These are phyloP conservation scores for Podila horticola DNA, from an alignment of 192 early-diverging fungal genomes.

Conservation along the genomic window DNA sequence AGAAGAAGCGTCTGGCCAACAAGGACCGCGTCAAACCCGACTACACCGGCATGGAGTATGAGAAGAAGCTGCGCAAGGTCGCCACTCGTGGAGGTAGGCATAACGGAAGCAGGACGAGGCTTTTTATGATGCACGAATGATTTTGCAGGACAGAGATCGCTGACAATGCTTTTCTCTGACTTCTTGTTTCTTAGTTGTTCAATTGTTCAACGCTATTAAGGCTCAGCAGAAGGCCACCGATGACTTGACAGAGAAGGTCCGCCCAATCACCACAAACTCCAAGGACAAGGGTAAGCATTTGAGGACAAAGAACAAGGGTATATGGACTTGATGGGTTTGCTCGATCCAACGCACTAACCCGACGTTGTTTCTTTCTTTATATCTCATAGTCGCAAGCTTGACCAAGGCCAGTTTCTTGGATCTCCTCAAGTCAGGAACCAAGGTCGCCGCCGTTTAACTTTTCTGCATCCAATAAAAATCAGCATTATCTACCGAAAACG, in stretches of 20 bases:
- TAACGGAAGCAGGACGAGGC: neutral
- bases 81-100: constrained; percentile 87
- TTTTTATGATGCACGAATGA: neutral
- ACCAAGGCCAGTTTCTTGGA: constrained; percentile 80
- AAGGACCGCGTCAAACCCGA: constrained; percentile 81
- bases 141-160: neutral
- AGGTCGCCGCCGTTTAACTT: constrained; percentile 38
- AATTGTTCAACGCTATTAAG: constrained; percentile 94
- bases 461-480: too few relatives aligned
- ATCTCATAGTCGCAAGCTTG: constrained; percentile 62
- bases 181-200: constrained; percentile 74
- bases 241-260: constrained; percentile 65
- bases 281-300: constrained; percentile 59
- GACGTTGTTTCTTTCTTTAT: neutral
- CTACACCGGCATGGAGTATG: constrained; percentile 83
- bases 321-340: neutral
- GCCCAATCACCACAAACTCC: constrained; percentile 57
- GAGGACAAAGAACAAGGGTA: constrained; percentile 5
- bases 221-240: constrained; percentile 86
- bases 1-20: constrained; percentile 72
- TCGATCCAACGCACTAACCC: neutral
- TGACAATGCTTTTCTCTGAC: constrained; percentile 7
- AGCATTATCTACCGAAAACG: neutral
- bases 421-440: constrained; percentile 69
- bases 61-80: constrained; percentile 89